Evolutionary conservation across 164 flowering plant species (phyloP), one percentile per base, ranked within the genome.

Genomic region (Nelumbo lutea): DNA sequence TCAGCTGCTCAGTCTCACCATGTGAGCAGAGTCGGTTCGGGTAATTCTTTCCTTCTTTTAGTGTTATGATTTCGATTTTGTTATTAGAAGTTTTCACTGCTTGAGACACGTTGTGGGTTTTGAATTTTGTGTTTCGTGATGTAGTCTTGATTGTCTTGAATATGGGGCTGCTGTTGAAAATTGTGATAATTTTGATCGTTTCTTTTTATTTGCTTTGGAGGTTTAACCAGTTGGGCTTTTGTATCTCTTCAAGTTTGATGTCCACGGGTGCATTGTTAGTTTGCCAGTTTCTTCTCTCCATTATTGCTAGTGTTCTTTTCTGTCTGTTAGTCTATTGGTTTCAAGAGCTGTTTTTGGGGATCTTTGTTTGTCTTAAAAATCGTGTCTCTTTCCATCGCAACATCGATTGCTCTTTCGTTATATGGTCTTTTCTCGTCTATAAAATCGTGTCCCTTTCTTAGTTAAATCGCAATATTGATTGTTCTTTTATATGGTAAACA

Each of bases 1-100:
- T 81, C 88, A 68, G 73, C 70, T 77, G 75, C 79, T 77, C 84
- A 85, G 76, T 78, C 87, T 70, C 79, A 80, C 66, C 79, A 76
- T 73, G 74, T 78, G 53, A 76, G 61, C 67, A 75, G 80, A 79
- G 79, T 73, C 41, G 71, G 76, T 77, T 85, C 85, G 75, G 88
- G 88, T 84, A 60, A 66, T 59, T 42, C 51, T 57, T 38, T 1
- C n/a, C 40, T 65, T 27, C 13, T 52, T 3, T 59, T 10, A n/a
- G n/a, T 38, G 4, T 65, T 9, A 63, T 27, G 27, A 15, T 66
- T 11, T 7, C 1, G 27, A 0, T 60, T 52, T 52, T 42, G 55
- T 9, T 57, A 10, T 70, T 42, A 55, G 8, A 14, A 5, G 59
- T 41, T 46, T 43, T 53, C 5, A 41, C 41, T 51, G 5, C 14